Percentiles rank a stretch among this genome's conserved stretches.
Conservation (phyloP, 768 basidiomycete species). For the Auriscalpium orientale region DNA sequence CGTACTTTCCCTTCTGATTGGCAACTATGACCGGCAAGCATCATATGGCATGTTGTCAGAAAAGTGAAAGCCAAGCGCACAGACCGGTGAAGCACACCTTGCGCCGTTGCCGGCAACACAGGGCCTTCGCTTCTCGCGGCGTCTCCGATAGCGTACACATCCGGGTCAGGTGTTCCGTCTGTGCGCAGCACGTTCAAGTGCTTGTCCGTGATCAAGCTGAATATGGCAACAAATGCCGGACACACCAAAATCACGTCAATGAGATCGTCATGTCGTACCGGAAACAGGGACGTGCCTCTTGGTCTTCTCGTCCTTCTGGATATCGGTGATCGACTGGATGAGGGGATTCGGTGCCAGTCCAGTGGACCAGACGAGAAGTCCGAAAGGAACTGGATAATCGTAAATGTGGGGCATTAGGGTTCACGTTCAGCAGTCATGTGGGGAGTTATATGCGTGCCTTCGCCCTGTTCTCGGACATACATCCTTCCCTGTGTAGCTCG, state of each 20-base stretch:
- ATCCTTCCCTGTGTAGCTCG: slow-evolving; percentile 45
- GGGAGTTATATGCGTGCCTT: slow-evolving; percentile 35
- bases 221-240: background rate
- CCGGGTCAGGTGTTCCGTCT: slow-evolving; percentile 46
- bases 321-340: slow-evolving; percentile 48
- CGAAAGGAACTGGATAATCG: slow-evolving; percentile 59
- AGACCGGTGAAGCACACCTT: slow-evolving; percentile 39
- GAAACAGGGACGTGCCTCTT: slow-evolving; percentile 34
- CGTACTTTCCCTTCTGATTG: slow-evolving; percentile 65
- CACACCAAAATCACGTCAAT: background rate
- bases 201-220: slow-evolving; percentile 43
- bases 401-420: slow-evolving; percentile 1
- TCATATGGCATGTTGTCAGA: background rate
- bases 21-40: slow-evolving; percentile 43
- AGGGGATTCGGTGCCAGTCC: slow-evolving; percentile 80
- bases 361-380: slow-evolving; percentile 83
- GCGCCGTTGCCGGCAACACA: slow-evolving; percentile 76
- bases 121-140: slow-evolving; percentile 48
- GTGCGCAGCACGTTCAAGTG: slow-evolving; percentile 53
- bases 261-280: background rate
- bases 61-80: slow-evolving; percentile 6
- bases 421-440: background rate
- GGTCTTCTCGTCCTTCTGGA: slow-evolving; percentile 55
- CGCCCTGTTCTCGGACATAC: slow-evolving; percentile 63
- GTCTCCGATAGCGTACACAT: slow-evolving; percentile 83